A percentile compares a stretch with the other conserved stretches of the same genome.
These are phyloP conservation scores for Kuraishia hungarica DNA, from an alignment of 805 yeast species.

Conservation along the genomic window DNA sequence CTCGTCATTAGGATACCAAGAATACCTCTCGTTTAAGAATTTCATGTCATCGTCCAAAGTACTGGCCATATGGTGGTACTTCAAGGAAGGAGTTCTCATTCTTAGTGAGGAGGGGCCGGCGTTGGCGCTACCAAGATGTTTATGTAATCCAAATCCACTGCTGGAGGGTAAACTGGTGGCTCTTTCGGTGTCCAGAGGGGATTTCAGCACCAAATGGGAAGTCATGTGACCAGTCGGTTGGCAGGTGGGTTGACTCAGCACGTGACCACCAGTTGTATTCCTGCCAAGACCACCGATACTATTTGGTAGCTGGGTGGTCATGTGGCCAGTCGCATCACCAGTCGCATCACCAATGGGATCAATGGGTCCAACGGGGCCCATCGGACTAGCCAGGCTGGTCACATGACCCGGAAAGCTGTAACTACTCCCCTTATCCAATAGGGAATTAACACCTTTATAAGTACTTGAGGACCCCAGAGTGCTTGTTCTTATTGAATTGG, in stretches of 20 bases:
- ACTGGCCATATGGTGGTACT: constrained; percentile 13
- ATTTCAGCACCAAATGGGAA: background rate
- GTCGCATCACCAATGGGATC: too few relatives aligned
- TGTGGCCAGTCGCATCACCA: background rate
- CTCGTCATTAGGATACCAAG: constrained; percentile 22
- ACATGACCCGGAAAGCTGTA: too few relatives aligned
- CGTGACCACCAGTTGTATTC: background rate
- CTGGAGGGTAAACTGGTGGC: background rate
- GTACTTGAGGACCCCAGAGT: background rate
- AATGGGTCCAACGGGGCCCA: too few relatives aligned
- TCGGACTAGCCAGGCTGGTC: too few relatives aligned
- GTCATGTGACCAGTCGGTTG: too few relatives aligned
- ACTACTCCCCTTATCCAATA: too few relatives aligned
- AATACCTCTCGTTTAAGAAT: constrained; percentile 13
- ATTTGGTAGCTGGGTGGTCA: background rate
- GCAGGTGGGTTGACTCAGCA: too few relatives aligned
- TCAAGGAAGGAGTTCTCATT: constrained; percentile 5
- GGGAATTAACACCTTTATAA: background rate
- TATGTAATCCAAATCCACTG: background rate
- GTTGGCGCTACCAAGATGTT: too few relatives aligned
- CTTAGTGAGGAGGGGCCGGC: background rate
- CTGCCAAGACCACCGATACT: too few relatives aligned
- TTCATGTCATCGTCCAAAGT: constrained; percentile 11
- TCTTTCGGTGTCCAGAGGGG: background rate
- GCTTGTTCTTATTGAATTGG: background rate